These are phyloP conservation scores for Penicillium psychrosexuale DNA, from an alignment of 2,329 filamentous ascomycete species.

Conservation along the genomic window DNA sequence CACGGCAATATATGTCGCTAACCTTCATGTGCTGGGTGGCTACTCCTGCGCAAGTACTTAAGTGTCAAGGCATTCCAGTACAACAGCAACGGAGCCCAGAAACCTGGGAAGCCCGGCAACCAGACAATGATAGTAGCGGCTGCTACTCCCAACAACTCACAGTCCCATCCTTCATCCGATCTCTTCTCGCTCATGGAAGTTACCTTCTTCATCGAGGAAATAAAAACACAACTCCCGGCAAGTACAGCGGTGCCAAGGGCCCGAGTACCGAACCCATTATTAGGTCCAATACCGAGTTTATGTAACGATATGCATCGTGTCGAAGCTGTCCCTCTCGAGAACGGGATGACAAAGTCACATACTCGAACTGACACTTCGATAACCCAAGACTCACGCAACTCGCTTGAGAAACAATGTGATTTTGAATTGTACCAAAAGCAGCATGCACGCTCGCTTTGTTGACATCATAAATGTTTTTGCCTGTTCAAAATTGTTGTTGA, in stretches of 20 bases:
- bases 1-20: conserved; percentile 46
- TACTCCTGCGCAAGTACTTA: conserved; percentile 29
- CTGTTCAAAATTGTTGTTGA: neutral
- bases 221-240: neutral
- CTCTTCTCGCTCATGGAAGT: conserved; percentile 11
- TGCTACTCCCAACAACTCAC: conserved; percentile 15
- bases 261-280: conserved; percentile 23
- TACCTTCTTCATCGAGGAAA: conserved; percentile 8
- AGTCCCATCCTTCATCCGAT: conserved; percentile 22
- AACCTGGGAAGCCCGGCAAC: conserved; percentile 8
- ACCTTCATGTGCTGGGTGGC: conserved; percentile 40
- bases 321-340: conserved; percentile 15
- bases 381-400: conserved; percentile 3
- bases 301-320: conserved; percentile 4
- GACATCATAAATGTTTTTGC: neutral
- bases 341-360: conserved; percentile 7
- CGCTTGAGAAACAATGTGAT: neutral
- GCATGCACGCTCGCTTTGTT: neutral
- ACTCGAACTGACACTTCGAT: neutral
- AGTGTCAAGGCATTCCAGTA: conserved; percentile 28
- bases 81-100: conserved; percentile 25
- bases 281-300: conserved; percentile 5
- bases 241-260: neutral
- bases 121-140: conserved; percentile 18
- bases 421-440: neutral